A percentile compares a stretch with the other conserved stretches of the same genome.
These are phyloP conservation scores for Eudorina sp. DNA, from an alignment of 139 green algal species.

Conservation along the genomic window DNA sequence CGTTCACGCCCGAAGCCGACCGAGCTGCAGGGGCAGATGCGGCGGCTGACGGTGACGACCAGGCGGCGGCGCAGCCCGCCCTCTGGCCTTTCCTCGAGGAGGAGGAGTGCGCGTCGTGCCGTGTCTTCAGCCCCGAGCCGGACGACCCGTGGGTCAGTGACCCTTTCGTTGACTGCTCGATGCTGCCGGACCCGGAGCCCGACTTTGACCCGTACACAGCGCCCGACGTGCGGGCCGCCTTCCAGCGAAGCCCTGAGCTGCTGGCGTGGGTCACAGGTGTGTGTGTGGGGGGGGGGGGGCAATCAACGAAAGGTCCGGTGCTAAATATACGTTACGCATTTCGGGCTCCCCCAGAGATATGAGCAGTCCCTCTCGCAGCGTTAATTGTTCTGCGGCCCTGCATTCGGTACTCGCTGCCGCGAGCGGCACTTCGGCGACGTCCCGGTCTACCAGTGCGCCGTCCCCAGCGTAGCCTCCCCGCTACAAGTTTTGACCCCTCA, in stretches of 20 bases:
- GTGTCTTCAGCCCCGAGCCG: neutral
- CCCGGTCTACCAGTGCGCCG: neutral
- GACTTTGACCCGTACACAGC: slow-evolving; percentile 39
- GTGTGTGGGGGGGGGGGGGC: neutral
- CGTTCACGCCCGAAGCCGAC: too few relatives aligned
- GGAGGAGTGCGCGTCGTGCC: neutral
- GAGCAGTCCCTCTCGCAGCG: neutral
- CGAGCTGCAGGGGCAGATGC: neutral
- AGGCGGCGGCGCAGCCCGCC: neutral
- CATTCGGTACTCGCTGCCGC: neutral
- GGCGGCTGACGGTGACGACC: neutral
- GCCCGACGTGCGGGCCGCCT: slow-evolving; percentile 25
- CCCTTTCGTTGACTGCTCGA: neutral
- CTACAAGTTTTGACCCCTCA: too few relatives aligned
- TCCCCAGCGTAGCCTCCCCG: too few relatives aligned
- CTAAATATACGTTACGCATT: neutral
- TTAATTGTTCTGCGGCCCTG: neutral
- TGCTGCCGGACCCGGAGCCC: neutral
- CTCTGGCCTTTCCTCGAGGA: neutral
- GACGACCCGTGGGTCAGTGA: neutral
- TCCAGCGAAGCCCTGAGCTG: neutral
- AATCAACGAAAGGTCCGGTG: neutral
- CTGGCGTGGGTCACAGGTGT: slow-evolving; percentile 23
- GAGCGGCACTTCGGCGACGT: neutral
- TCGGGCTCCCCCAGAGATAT: neutral